Base-by-base conservation (phyloP, 495 filamentous ascomycete genomes). In the Penicillium cosmopolitanum region DNA sequence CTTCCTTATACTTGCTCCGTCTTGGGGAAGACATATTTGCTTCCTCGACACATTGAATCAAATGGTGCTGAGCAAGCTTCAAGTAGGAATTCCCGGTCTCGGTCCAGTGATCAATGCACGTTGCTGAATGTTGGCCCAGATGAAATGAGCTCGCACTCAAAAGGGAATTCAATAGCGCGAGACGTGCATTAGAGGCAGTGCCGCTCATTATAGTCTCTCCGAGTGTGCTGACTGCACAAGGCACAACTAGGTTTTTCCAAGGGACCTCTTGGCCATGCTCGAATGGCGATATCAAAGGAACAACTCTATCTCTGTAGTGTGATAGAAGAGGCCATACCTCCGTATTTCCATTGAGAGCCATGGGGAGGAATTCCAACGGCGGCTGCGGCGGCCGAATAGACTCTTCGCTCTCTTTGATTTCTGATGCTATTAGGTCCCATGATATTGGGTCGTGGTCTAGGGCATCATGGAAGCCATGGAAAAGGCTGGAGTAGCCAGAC, bases 1-100 rank as follows among this genome's bases (percentile, higher is more conserved):
- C 55, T 36, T 68, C 66, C 43, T 68, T 68, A 15, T 68, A 68
- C 38, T 68, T 68, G 46, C 59, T 55, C 13, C 12, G 57, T 15
- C 57, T 66, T 3, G n/a, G 18, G 1, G 16, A n/a, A 2, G 58
- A 54, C 1, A 40, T 28, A 25, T 53, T 40, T 5, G 16, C 47
- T 12, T 61, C 58, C 25, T 68, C 56, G 44, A 61, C 51, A 35
- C 58, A 66, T 28, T 51, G 16, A 11, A 57, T 7, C 4, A 67
- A 52, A 38, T 65, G 58, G 10, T 35, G 21, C 43, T 62, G 42
- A 4, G 65, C 62, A 3, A 40, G 59, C 36, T 15, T 35, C 40
- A 65, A 11, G 23, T 65, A 65, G 2, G 15, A 12, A 16, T 56
- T 43, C 1, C 53, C 65, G 0, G 44, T 35, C 2, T 18, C 12